phyloP scores from a whole-genome alignment of 352 stramenopile species.

The Pythium aristosporum region DNA sequence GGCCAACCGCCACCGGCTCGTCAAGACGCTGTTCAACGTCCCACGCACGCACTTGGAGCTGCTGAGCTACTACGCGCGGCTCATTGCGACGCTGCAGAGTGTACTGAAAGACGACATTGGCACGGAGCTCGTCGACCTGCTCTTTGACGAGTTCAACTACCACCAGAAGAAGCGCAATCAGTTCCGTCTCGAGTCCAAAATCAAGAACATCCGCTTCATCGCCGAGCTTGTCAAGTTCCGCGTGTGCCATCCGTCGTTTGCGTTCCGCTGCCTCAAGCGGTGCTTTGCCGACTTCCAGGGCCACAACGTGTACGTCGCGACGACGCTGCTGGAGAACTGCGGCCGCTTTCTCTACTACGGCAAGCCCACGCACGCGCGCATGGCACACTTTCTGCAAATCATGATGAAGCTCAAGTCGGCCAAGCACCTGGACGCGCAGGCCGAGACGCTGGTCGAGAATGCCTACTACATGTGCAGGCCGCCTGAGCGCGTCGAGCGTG shows the following conservation, averaged over 20 bases:
- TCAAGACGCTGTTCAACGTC: conserved; percentile 93
- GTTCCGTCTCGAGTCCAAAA: conserved; percentile 92
- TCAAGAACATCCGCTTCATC: conserved; percentile 96
- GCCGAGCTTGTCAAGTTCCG: conserved; percentile 97
- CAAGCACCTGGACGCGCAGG: conserved; percentile 87
- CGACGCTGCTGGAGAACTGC: conserved; percentile 96
- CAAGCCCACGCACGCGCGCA: conserved; percentile 92
- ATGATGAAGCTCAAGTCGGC: conserved; percentile 96
- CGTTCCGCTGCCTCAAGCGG: conserved; percentile 91
- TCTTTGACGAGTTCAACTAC: conserved; percentile 95
- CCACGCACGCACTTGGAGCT: conserved; percentile 93
- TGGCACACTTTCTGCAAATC: conserved; percentile 89
- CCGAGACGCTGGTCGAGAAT: conserved; percentile 90
- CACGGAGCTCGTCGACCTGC: conserved; percentile 86
- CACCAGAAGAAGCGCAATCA: conserved; percentile 93
- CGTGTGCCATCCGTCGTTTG: conserved; percentile 93
- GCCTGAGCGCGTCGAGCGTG: conserved; percentile 74
- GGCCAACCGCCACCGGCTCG: conserved; percentile 85
- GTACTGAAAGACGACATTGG: conserved; percentile 92
- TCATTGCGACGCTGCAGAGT: conserved; percentile 92
- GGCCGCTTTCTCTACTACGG: conserved; percentile 95
- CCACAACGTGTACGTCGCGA: conserved; percentile 95
- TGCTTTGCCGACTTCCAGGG: conserved; percentile 96
- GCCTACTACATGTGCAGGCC: conserved; percentile 93
- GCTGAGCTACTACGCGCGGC: conserved; percentile 93